Percentiles rank a stretch among this genome's conserved stretches.
phyloP scores from a whole-genome alignment of 805 yeast genomes.

The Diddensiella transvaalensis region DNA sequence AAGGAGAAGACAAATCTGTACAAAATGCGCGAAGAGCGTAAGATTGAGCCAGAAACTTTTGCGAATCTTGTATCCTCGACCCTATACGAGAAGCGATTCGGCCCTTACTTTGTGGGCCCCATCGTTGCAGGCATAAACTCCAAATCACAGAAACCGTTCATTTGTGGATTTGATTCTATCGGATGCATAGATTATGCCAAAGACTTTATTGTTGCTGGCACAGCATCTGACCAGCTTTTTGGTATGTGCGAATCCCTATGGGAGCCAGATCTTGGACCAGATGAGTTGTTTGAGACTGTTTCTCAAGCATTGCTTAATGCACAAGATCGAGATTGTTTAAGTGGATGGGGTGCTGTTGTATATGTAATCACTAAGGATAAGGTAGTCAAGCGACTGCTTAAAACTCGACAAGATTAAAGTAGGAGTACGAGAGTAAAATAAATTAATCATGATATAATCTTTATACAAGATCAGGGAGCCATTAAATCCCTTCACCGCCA shows the following conservation, averaged over 20 bases:
- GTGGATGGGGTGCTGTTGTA: slow-evolving; percentile 98
- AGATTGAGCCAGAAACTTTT: slow-evolving; percentile 88
- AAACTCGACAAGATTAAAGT: slow-evolving; percentile 88
- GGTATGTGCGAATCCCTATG: slow-evolving; percentile 98
- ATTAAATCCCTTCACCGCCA: too few species aligned
- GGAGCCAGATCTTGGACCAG: slow-evolving; percentile 91
- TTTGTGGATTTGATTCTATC: slow-evolving; percentile 93
- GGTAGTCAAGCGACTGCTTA: slow-evolving; percentile 80
- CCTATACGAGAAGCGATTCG: slow-evolving; percentile 80
- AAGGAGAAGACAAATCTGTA: slow-evolving; percentile 83
- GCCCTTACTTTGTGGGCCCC: slow-evolving; percentile 96
- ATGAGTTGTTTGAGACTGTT: slow-evolving; percentile 91
- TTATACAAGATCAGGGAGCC: too few species aligned
- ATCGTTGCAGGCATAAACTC: slow-evolving; percentile 92
- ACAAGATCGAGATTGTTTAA: slow-evolving; percentile 93
- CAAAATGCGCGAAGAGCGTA: slow-evolving; percentile 85
- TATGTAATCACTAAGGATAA: slow-evolving; percentile 89
- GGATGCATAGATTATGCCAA: slow-evolving; percentile 95
- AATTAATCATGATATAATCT: neutral
- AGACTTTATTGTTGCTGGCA: slow-evolving; percentile 93
- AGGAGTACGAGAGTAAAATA: neutral
- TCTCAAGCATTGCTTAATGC: slow-evolving; percentile 92
- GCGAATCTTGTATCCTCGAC: slow-evolving; percentile 90
- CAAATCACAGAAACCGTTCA: slow-evolving; percentile 76
- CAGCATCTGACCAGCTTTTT: slow-evolving; percentile 92